These are phyloP conservation scores for Skeletonema grethae DNA, from an alignment of 108 stramenopile species.

Conservation along the genomic window DNA sequence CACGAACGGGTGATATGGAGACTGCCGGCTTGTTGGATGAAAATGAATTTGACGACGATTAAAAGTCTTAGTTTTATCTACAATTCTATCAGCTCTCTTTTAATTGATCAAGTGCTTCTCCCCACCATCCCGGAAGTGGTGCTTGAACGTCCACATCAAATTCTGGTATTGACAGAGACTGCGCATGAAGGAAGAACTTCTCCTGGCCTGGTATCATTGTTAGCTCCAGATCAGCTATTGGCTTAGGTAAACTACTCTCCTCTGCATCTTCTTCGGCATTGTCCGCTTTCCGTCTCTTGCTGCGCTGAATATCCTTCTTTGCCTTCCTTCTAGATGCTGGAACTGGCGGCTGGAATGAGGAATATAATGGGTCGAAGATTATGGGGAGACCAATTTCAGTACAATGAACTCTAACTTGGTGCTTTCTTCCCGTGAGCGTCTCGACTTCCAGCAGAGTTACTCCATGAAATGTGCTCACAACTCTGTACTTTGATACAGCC, in stretches of 20 bases:
- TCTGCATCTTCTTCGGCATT: neutral
- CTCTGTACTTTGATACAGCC: constrained; percentile 52
- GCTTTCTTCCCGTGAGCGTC: constrained; percentile 75
- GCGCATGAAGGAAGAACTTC: constrained; percentile 69
- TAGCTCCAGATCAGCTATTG: constrained; percentile 2
- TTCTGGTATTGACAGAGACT: constrained; percentile 48
- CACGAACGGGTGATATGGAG: constrained; percentile 37
- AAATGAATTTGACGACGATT: constrained; percentile 36
- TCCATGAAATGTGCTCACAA: constrained; percentile 19
- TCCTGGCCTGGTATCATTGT: constrained; percentile 15
- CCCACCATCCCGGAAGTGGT: constrained; percentile 66
- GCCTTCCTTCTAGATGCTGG: neutral
- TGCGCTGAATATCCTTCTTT: neutral
- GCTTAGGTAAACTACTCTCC: neutral
- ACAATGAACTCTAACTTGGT: constrained; percentile 79
- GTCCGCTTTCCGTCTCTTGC: constrained; percentile 19
- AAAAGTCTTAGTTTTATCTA: neutral
- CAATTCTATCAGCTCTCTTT: neutral
- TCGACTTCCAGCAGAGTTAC: constrained; percentile 52
- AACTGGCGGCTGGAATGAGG: neutral
- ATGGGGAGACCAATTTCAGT: constrained; percentile 9
- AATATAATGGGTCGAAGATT: neutral
- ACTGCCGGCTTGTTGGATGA: constrained; percentile 46
- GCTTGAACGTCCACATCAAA: constrained; percentile 51
- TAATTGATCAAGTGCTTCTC: constrained; percentile 30